Conservation (phyloP, 2,329 filamentous ascomycete genomes). For the Phialophora tarda region DNA sequence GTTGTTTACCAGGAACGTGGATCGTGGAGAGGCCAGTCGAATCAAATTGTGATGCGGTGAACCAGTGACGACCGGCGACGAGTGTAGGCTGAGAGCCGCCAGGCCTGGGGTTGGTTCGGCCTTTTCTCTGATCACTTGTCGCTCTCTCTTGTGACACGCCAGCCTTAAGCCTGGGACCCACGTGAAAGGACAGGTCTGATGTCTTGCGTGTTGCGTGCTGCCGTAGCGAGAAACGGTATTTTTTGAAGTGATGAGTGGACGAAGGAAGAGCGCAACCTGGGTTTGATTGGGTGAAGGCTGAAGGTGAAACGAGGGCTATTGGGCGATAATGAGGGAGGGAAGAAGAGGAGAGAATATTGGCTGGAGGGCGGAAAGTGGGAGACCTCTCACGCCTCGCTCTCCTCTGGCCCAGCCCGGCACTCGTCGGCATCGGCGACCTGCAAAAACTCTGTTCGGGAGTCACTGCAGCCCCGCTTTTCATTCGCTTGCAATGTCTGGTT, state of each 20-base stretch:
- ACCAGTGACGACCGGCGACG: slow-evolving; percentile 12
- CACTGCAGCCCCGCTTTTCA: slow-evolving; percentile 7
- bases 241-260: slow-evolving; percentile 27
- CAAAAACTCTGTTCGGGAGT: slow-evolving; percentile 3
- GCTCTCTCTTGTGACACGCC: slow-evolving; percentile 3
- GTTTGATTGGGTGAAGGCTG: slow-evolving; percentile 35
- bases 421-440: slow-evolving; percentile 10
- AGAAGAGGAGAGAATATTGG: slow-evolving; percentile 25
- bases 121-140: slow-evolving; percentile 17
- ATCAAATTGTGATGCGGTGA: slow-evolving; percentile 29
- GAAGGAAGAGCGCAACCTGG: slow-evolving; percentile 19
- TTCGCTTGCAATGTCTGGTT: slow-evolving; percentile 21
- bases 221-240: slow-evolving; percentile 15
- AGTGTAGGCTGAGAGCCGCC: slow-evolving; percentile 21
- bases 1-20: slow-evolving; percentile 35
- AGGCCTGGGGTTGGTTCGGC: slow-evolving; percentile 22
- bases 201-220: slow-evolving; percentile 24
- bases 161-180: slow-evolving; percentile 18
- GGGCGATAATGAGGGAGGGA: slow-evolving; percentile 31
- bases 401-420: background rate
- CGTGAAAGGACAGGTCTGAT: slow-evolving; percentile 27
- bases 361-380: slow-evolving; percentile 16
- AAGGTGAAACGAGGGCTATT: slow-evolving; percentile 36
- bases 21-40: slow-evolving; percentile 33
- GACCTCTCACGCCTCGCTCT: background rate